phyloP scores from a whole-genome alignment of 495 filamentous ascomycete genomes.

The Neurospora tetrasperma region DNA sequence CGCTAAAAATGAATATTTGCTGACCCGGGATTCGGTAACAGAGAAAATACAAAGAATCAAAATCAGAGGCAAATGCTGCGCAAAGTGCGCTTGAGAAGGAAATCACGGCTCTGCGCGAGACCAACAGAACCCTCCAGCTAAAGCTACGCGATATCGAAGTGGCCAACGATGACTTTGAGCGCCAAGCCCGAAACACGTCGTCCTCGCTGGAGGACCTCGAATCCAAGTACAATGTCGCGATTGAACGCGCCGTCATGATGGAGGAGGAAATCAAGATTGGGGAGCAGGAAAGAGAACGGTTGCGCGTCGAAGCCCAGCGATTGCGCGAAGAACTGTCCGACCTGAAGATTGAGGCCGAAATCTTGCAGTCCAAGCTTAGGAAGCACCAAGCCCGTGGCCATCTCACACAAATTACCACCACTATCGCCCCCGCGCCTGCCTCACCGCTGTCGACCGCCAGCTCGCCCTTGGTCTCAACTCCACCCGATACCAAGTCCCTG shows the following conservation, averaged over 20 bases:
- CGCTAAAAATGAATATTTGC: not conserved
- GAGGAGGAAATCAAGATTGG: slow-evolving; percentile 87
- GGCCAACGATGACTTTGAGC: slow-evolving; percentile 94
- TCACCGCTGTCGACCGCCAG: slow-evolving; percentile 55
- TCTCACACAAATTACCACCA: slow-evolving; percentile 41
- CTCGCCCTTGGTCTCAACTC: slow-evolving; percentile 61
- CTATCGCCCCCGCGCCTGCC: slow-evolving; percentile 43
- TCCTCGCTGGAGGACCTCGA: slow-evolving; percentile 95
- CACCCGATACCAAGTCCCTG: slow-evolving; percentile 54
- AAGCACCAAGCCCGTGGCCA: slow-evolving; percentile 42
- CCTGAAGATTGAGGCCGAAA: slow-evolving; percentile 88
- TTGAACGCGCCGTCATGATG: slow-evolving; percentile 83
- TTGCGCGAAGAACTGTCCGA: slow-evolving; percentile 85
- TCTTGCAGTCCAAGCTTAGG: slow-evolving; percentile 82
- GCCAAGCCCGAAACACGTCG: slow-evolving; percentile 84
- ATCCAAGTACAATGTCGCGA: slow-evolving; percentile 89
- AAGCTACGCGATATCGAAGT: slow-evolving; percentile 91
- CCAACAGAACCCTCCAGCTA: slow-evolving; percentile 69
- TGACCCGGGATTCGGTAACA: slow-evolving; percentile 24
- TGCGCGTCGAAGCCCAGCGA: slow-evolving; percentile 83
- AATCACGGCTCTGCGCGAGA: slow-evolving; percentile 78
- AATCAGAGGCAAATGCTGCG: slow-evolving; percentile 68
- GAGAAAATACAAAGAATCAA: slow-evolving; percentile 95
- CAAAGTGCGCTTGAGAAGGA: slow-evolving; percentile 91
- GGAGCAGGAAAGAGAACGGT: slow-evolving; percentile 77